These are phyloP conservation scores for Coemansia sp. DNA, from an alignment of 192 early-diverging fungal species.

Conservation along the genomic window DNA sequence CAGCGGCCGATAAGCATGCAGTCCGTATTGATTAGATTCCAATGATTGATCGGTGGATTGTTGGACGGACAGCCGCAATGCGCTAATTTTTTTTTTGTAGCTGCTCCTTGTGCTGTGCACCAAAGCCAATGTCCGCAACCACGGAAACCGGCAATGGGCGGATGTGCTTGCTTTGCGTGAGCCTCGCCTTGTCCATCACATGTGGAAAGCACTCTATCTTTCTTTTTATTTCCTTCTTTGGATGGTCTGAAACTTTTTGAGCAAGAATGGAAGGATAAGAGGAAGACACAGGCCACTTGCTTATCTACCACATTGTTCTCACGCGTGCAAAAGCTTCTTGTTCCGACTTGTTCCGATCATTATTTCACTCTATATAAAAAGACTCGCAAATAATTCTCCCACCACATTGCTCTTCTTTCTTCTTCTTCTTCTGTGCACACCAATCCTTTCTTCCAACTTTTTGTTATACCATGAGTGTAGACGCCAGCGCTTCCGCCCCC, in stretches of 20 bases:
- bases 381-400: background rate
- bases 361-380: background rate
- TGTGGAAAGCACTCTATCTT: no score
- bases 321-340: background rate
- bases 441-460: conserved; percentile 3
- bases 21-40: no score
- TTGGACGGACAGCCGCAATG: no score
- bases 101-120: background rate
- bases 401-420: background rate
- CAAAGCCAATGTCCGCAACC: background rate
- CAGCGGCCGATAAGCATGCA: background rate
- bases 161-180: no score
- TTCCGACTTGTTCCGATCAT: conserved; percentile 8
- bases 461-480: conserved; percentile 39
- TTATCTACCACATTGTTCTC: background rate
- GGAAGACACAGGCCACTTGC: background rate
- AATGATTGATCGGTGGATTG: no score
- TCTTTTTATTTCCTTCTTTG: no score
- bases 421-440: background rate
- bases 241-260: no score
- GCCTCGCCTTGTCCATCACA: no score
- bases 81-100: no score
- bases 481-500: conserved; percentile 29
- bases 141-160: background rate
- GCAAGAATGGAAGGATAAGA: background rate